phyloP scores from a whole-genome alignment of 768 basidiomycete genomes.

The Dendrothele bispora region DNA sequence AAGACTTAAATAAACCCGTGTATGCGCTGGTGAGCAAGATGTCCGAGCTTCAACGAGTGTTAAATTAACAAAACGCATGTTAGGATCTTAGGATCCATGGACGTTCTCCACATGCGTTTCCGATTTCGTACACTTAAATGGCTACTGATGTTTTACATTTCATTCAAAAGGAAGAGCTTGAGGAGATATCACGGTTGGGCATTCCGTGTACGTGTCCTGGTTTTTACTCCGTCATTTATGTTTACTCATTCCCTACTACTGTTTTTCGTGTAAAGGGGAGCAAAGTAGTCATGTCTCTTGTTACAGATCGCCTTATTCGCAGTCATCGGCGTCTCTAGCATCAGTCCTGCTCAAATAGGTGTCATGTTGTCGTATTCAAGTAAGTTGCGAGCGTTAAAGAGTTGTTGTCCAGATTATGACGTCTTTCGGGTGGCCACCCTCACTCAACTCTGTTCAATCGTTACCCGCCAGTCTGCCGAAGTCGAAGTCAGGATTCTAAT shows the following conservation, averaged over 20 bases:
- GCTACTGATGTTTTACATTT: constrained; percentile 76
- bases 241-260: constrained; percentile 7
- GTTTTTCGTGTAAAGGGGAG: constrained; percentile 75
- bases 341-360: constrained; percentile 69
- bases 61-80: neutral
- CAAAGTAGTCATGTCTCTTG: constrained; percentile 61
- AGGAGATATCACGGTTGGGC: constrained; percentile 78
- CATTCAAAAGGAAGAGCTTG: constrained; percentile 50
- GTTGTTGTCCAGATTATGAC: no score
- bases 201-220: constrained; percentile 72
- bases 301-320: constrained; percentile 64
- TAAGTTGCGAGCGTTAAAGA: no score
- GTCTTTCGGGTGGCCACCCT: constrained; percentile 53
- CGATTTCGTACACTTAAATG: constrained; percentile 80
- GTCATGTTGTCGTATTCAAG: constrained; percentile 69
- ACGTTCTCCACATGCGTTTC: constrained; percentile 67
- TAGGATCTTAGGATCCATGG: constrained; percentile 94
- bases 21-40: constrained; percentile 61
- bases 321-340: constrained; percentile 52
- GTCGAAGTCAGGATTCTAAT: constrained; percentile 45
- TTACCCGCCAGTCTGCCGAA: constrained; percentile 63
- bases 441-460: constrained; percentile 51
- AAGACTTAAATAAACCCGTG: constrained; percentile 62
- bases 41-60: neutral
- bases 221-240: neutral